Base-by-base conservation (phyloP, 768 basidiomycete species). In the Termitomyces sp. region DNA sequence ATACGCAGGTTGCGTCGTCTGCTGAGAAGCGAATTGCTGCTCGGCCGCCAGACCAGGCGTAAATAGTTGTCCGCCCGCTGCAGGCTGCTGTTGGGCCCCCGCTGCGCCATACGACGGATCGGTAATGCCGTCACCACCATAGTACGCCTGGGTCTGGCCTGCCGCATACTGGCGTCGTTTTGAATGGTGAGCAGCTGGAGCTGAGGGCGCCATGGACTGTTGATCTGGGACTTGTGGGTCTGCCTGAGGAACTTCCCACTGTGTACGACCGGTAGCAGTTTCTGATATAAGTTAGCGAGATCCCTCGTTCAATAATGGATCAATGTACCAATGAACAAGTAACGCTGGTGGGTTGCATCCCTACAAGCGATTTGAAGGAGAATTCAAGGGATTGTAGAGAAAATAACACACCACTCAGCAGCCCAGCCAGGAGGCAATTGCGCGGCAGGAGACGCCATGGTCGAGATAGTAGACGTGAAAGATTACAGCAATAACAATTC, bases 151-250 rank as follows among this genome's bases (percentile, higher is more conserved):
- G 1, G 93, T 93, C 72, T 97, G 95, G 11, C 92, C 95, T 4
- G 92, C 86, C 48, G 95, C 95, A 69, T 98, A 98, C 71, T 96
- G 94, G 44, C 95, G 87, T 63, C 92, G 88, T 73, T 92, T 89
- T 53, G 76, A 54, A 61, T 81, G 77, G 29, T 73, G 68, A 40
- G 43, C 27, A 80, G 70, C 73, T 25, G 82, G 77, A 31, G 82
- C 77, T 21, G 74, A 71, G 3, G 80, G 75, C 14, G 74, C 73
- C 19, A 75, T 66, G 5, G 75, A 73, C 9, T 73, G 71, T 17
- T 78, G 71, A 44, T 81, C 76, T 27, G 71, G 63, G 31, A 64
- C 62, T 53, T 71, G 63, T 53, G 70, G 65, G 52, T 66, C 68
- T 16, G 65, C 68, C 41, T 73, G 69, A 47, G 62, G 62, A 12